Evolutionary conservation across 345 rosid genomes (phyloP).

Genomic region (Aquilaria sinensis): DNA sequence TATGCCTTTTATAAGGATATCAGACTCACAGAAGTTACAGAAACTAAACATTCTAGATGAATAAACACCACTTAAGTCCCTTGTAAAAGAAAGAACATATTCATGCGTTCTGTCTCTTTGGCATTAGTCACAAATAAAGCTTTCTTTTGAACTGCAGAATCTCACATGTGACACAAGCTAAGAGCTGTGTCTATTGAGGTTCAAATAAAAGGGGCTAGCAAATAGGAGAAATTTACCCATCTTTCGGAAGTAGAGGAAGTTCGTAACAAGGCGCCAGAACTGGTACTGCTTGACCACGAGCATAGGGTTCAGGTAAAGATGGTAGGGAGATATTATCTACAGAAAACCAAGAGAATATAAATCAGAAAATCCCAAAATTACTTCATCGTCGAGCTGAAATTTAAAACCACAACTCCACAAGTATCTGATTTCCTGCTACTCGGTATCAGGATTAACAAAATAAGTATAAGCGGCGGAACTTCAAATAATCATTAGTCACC

Average conservation of each 20-base stretch:
- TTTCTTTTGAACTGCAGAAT: too few relatives aligned
- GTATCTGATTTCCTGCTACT: not conserved
- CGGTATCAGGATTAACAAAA: not conserved
- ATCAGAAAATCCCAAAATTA: constrained; percentile 2
- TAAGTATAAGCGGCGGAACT: not conserved
- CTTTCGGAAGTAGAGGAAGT: constrained; percentile 91
- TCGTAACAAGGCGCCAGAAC: constrained; percentile 97
- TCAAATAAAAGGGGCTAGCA: too few relatives aligned
- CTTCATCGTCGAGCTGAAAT: not conserved
- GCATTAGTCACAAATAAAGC: too few relatives aligned
- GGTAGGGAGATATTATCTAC: constrained; percentile 90
- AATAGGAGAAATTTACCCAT: constrained; percentile 50
- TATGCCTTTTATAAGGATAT: too few relatives aligned
- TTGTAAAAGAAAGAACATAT: too few relatives aligned
- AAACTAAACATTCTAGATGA: too few relatives aligned
- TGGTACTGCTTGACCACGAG: constrained; percentile 87
- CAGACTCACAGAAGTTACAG: too few relatives aligned
- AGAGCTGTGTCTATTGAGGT: too few relatives aligned
- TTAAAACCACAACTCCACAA: not conserved
- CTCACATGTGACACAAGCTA: too few relatives aligned
- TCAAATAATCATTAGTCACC: not conserved
- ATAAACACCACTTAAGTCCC: too few relatives aligned
- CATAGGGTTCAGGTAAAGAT: constrained; percentile 75
- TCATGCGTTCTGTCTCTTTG: too few relatives aligned
- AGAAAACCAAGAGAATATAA: constrained; percentile 13